Conservation (phyloP, 2,329 filamentous ascomycete genomes). For the Neofusicoccum kwambonambiense region DNA sequence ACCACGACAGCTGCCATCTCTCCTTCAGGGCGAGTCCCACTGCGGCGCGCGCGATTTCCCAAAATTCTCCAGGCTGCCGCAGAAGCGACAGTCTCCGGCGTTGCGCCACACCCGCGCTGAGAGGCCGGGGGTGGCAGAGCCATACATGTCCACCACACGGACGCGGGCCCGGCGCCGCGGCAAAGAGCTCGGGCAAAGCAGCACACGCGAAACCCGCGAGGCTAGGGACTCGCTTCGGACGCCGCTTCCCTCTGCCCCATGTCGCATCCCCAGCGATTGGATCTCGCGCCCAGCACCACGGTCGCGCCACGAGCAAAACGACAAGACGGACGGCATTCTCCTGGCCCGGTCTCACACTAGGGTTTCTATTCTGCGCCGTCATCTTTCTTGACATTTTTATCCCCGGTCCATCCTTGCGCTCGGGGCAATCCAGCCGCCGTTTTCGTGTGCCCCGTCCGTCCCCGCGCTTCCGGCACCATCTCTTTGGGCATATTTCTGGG, state of each 20-base stretch:
- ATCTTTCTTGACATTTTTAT: not conserved
- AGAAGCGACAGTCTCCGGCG: not conserved
- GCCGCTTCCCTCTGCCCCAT: not conserved
- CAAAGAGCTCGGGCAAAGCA: not conserved
- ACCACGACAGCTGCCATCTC: not conserved
- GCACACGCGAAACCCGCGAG: not conserved
- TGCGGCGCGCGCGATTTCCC: not conserved
- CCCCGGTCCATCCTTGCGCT: not conserved
- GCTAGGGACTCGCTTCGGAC: not conserved
- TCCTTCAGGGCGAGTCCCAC: not conserved
- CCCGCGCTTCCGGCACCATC: not conserved
- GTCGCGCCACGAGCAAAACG: not conserved
- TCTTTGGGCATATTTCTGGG: no score
- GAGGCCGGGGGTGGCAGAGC: not conserved
- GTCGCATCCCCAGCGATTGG: conserved; percentile 6
- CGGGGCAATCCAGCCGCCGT: not conserved
- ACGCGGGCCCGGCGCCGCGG: conserved; percentile 2
- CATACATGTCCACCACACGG: not conserved
- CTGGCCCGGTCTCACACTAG: not conserved
- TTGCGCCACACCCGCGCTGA: conserved; percentile 9
- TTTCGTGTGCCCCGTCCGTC: not conserved
- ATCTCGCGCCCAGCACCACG: not conserved
- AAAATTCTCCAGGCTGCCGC: not conserved
- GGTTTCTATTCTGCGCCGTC: not conserved
- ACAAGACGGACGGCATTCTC: not conserved